Evolutionary conservation across 2,329 filamentous ascomycete genomes (phyloP).

Genomic region (Pseudovirgaria hyperparasitica): DNA sequence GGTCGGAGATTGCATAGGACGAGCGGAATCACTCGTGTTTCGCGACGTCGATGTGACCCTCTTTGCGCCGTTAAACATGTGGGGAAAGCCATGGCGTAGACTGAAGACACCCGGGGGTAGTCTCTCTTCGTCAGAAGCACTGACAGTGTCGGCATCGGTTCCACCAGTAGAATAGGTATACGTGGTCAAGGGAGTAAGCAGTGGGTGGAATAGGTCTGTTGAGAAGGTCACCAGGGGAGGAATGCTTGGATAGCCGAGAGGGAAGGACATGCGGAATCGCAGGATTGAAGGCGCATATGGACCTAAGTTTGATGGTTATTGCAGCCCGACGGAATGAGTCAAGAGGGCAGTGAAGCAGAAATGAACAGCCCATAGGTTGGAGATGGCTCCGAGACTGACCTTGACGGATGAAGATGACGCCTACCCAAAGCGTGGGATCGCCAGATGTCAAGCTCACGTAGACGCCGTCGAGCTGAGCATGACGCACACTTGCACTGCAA

Average conservation of each 20-base stretch:
- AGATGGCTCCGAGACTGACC: constrained; percentile 38
- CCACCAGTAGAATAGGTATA: constrained; percentile 76
- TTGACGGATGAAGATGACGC: constrained; percentile 82
- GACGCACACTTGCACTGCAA: constrained; percentile 62
- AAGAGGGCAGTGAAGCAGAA: constrained; percentile 17
- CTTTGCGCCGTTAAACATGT: constrained; percentile 56
- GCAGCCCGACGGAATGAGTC: constrained; percentile 6
- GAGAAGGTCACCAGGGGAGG: constrained; percentile 80
- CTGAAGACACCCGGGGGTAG: constrained; percentile 84
- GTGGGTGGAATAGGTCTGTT: constrained; percentile 88
- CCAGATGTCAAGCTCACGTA: constrained; percentile 76
- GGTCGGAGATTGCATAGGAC: constrained; percentile 10
- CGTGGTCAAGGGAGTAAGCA: constrained; percentile 86
- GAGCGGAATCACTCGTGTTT: constrained; percentile 18
- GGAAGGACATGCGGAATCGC: constrained; percentile 82
- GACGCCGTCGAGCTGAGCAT: constrained; percentile 72
- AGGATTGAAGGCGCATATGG: constrained; percentile 81
- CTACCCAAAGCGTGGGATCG: constrained; percentile 72
- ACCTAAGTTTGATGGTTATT: too few species aligned
- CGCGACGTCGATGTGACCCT: constrained; percentile 17
- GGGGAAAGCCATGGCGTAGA: constrained; percentile 77
- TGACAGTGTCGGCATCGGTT: constrained; percentile 65
- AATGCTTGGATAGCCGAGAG: constrained; percentile 61
- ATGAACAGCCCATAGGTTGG: constrained; percentile 12
- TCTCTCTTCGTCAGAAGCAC: constrained; percentile 69